phyloP scores from a whole-genome alignment of 2,329 filamentous ascomycete species.

The Colletotrichum siamense region DNA sequence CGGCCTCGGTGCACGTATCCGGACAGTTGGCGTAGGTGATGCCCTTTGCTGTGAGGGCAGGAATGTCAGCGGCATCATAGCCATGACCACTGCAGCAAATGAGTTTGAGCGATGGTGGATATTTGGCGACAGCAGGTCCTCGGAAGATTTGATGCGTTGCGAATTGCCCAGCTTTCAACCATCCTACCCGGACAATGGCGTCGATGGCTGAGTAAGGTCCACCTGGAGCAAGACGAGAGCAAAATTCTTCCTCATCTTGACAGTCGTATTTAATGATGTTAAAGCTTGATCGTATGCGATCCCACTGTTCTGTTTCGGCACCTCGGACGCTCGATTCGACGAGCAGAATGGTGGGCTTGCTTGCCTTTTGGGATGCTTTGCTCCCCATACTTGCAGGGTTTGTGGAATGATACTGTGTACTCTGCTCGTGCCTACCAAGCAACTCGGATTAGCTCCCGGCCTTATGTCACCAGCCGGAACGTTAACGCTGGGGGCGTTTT shows the following conservation, averaged over 20 bases:
- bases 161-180: not conserved
- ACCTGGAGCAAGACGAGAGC: not conserved
- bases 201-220: not conserved
- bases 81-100: not conserved
- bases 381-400: not conserved
- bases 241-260: not conserved
- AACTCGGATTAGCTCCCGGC: not conserved
- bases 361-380: not conserved
- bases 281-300: not conserved
- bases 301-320: not conserved
- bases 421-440: accelerated
- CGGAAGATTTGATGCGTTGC: not conserved
- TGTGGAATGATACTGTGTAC: accelerated
- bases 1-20: not conserved
- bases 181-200: not conserved
- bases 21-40: not conserved
- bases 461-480: not conserved
- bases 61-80: not conserved
- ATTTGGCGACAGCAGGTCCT: not conserved
- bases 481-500: accelerated
- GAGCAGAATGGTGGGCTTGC: not conserved
- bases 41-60: not conserved
- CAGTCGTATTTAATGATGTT: not conserved
- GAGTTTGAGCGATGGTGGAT: not conserved
- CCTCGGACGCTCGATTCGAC: not conserved